phyloP scores from a whole-genome alignment of 192 early-diverging fungal species.

The Mortierella alpina region DNA sequence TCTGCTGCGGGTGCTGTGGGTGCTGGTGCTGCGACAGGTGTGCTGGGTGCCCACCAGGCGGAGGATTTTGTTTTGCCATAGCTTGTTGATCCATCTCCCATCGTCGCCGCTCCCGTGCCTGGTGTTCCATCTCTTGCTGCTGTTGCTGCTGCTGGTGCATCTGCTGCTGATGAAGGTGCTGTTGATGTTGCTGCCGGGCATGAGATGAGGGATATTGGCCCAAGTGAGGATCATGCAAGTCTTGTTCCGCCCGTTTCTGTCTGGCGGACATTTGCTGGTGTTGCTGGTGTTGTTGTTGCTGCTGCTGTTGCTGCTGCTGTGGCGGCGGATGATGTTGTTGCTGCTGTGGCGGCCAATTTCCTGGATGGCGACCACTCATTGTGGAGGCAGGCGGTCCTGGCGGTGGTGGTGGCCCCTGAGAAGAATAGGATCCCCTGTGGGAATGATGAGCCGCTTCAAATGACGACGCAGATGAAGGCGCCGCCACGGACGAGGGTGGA shows the following conservation, averaged over 20 bases:
- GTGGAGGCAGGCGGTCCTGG: background rate
- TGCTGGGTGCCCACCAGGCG: constrained; percentile 1
- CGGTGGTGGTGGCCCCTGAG: constrained; percentile 9
- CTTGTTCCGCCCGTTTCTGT: background rate
- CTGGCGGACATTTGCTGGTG: background rate
- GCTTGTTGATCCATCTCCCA: constrained; percentile 22
- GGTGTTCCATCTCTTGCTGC: constrained; percentile 8
- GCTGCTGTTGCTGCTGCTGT: constrained; percentile 4
- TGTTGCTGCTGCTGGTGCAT: background rate
- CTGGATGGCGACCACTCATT: background rate
- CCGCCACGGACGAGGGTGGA: background rate
- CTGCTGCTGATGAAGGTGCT: background rate
- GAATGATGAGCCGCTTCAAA: background rate
- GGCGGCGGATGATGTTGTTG: background rate
- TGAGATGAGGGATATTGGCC: too few species aligned
- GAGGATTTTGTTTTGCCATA: background rate
- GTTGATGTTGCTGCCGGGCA: background rate
- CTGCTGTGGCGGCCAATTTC: constrained; percentile 10
- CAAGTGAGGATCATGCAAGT: constrained; percentile 4
- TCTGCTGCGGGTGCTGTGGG: constrained; percentile 2
- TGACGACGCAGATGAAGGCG: background rate
- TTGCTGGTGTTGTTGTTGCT: background rate
- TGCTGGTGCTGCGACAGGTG: background rate
- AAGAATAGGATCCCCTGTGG: constrained; percentile 18
- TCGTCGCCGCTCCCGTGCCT: constrained; percentile 7